Evolutionary conservation across 768 basidiomycete genomes (phyloP).

Genomic region (Suillus hirtellus): DNA sequence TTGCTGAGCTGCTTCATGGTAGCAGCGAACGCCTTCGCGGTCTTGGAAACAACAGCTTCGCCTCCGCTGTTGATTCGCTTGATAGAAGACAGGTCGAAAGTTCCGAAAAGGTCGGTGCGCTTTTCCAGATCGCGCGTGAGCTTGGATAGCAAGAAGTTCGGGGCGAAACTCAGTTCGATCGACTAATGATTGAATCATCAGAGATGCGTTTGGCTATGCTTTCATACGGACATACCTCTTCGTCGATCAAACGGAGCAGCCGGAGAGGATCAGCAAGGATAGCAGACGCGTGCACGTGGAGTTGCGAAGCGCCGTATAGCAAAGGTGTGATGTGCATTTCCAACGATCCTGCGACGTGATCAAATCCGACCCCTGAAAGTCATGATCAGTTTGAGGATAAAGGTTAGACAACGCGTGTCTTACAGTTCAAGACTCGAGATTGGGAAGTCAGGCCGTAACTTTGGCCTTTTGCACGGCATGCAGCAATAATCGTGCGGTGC

Average conservation of each 20-base stretch:
- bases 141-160: slow-evolving; percentile 45
- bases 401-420: slow-evolving; percentile 5
- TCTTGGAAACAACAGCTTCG: slow-evolving; percentile 41
- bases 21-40: slow-evolving; percentile 39
- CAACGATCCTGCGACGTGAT: slow-evolving; percentile 45
- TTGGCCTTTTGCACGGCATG: slow-evolving; percentile 34
- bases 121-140: slow-evolving; percentile 35
- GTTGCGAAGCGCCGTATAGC: slow-evolving; percentile 30
- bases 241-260: slow-evolving; percentile 36
- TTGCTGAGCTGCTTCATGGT: slow-evolving; percentile 30
- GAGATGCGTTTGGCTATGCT: slow-evolving; percentile 16
- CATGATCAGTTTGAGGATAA: not conserved
- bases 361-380: slow-evolving; percentile 42
- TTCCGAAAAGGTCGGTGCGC: slow-evolving; percentile 24
- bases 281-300: slow-evolving; percentile 24
- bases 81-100: slow-evolving; percentile 36
- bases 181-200: slow-evolving; percentile 20
- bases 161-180: slow-evolving; percentile 35
- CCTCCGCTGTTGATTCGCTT: slow-evolving; percentile 42
- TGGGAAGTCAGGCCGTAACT: slow-evolving; percentile 35
- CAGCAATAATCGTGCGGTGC: slow-evolving; percentile 39
- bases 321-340: slow-evolving; percentile 44
- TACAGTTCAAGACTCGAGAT: slow-evolving; percentile 43
- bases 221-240: slow-evolving; percentile 30
- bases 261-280: slow-evolving; percentile 26